phyloP scores from a whole-genome alignment of 352 stramenopile genomes.

The Phytophthora rubi region DNA sequence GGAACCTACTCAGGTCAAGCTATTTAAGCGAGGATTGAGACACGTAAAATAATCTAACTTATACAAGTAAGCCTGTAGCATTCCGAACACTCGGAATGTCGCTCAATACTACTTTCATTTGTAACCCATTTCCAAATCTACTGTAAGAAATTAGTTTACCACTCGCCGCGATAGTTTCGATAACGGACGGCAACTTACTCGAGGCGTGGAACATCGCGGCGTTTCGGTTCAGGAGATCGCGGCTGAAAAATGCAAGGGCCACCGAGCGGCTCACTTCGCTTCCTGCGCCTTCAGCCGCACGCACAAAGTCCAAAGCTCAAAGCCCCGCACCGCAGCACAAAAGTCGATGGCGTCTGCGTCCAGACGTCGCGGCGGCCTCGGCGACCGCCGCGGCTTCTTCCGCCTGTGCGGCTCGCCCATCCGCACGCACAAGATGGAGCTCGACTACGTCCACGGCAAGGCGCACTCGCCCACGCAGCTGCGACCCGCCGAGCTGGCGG shows the following conservation, averaged over 20 bases:
- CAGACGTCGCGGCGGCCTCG: conserved; percentile 30
- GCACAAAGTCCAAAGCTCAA: neutral
- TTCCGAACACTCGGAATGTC: no score
- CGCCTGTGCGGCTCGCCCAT: conserved; percentile 82
- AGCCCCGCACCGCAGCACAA: neutral
- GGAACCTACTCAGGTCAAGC: conserved; percentile 14
- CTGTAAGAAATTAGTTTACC: no score
- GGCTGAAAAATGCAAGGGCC: conserved; percentile 14
- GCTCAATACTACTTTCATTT: no score
- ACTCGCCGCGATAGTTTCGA: neutral
- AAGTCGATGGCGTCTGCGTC: conserved; percentile 33
- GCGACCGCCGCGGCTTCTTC: conserved; percentile 60
- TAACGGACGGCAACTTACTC: conserved; percentile 34
- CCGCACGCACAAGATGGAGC: conserved; percentile 59
- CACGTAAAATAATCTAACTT: neutral
- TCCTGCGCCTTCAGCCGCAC: conserved; percentile 37
- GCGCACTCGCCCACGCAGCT: conserved; percentile 40
- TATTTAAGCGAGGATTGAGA: conserved; percentile 5
- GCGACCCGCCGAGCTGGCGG: conserved; percentile 37
- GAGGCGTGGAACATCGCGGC: conserved; percentile 6
- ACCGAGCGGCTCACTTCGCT: conserved; percentile 31
- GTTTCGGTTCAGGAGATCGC: conserved; percentile 26
- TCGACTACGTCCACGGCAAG: conserved; percentile 51
- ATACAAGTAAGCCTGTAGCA: no score
- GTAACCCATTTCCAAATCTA: no score